Evolutionary conservation across 805 yeast genomes (phyloP).

Genomic region (Wickerhamomyces rabaulensis): DNA sequence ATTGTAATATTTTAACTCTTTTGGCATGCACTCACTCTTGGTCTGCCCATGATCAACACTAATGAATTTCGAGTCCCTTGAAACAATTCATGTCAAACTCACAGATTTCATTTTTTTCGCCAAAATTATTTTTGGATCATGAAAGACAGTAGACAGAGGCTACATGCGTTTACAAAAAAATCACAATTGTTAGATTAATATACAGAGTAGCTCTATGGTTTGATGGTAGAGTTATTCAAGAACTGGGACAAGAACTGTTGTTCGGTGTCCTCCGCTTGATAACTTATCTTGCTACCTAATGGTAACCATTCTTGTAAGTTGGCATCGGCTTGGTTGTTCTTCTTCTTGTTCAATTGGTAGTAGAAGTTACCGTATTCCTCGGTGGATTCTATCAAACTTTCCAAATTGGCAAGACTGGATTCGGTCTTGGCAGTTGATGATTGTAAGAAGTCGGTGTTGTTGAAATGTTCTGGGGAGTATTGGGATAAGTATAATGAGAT

Average conservation of each 20-base stretch:
- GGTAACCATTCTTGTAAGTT: conserved; percentile 25
- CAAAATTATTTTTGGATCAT: too few relatives aligned
- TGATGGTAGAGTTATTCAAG: conserved; percentile 17
- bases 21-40: conserved; percentile 20
- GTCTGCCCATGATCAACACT: conserved; percentile 19
- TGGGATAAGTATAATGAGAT: conserved; percentile 49
- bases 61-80: conserved; percentile 3
- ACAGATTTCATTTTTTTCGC: not conserved
- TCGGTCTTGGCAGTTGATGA: conserved; percentile 15
- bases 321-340: conserved; percentile 8
- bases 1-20: not conserved
- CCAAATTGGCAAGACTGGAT: conserved; percentile 15
- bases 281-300: conserved; percentile 25
- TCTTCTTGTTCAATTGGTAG: conserved; percentile 23
- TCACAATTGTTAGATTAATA: not conserved
- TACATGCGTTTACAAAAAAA: not conserved
- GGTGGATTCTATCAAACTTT: conserved; percentile 20
- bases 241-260: conserved; percentile 20
- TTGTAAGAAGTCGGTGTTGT: conserved; percentile 15
- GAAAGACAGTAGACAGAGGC: too few relatives aligned
- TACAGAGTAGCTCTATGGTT: conserved; percentile 10
- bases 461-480: conserved; percentile 15
- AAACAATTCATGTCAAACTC: conserved; percentile 15
- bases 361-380: conserved; percentile 22
- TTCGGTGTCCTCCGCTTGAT: conserved; percentile 23